These are phyloP conservation scores for Glaciozyma antarctica DNA, from an alignment of 768 basidiomycete genomes.

Conservation along the genomic window DNA sequence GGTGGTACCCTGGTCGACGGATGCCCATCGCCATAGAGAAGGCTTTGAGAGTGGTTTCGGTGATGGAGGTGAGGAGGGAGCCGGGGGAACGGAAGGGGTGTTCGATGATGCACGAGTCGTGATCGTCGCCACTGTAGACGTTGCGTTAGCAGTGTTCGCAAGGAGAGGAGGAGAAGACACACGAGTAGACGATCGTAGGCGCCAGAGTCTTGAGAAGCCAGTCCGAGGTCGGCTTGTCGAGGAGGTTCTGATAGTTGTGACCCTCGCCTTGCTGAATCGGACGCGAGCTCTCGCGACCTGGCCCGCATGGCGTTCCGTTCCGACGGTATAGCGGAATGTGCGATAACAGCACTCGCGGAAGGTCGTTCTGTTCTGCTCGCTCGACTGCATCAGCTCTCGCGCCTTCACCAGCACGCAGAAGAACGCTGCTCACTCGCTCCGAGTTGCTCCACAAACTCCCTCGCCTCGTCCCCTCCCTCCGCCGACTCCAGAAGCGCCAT, in stretches of 20 bases:
- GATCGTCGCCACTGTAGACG: slow-evolving; percentile 69
- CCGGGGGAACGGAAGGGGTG: slow-evolving; percentile 36
- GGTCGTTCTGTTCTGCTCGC: slow-evolving; percentile 26
- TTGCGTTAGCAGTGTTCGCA: background rate
- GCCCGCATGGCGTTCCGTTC: slow-evolving; percentile 61
- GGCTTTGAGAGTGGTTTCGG: slow-evolving; percentile 77
- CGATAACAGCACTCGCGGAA: slow-evolving; percentile 62
- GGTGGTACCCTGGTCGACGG: slow-evolving; percentile 72
- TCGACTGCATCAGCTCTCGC: background rate
- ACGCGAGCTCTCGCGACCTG: slow-evolving; percentile 67
- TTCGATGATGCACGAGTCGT: slow-evolving; percentile 80
- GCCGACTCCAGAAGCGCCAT: slow-evolving; percentile 62
- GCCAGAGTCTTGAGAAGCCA: slow-evolving; percentile 57
- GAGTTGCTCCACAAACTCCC: slow-evolving; percentile 38
- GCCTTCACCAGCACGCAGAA: background rate
- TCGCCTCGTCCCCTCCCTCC: slow-evolving; percentile 44
- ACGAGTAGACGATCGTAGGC: slow-evolving; percentile 64
- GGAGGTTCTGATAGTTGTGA: slow-evolving; percentile 55
- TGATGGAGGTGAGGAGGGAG: background rate
- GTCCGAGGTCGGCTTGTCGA: slow-evolving; percentile 56
- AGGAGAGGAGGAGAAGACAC: slow-evolving; percentile 38
- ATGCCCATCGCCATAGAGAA: slow-evolving; percentile 81
- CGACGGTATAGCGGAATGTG: slow-evolving; percentile 83
- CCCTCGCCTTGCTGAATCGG: slow-evolving; percentile 49
- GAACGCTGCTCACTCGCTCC: background rate